Conservation (phyloP, 768 basidiomycete genomes). For the Infundibulicybe gibba region DNA sequence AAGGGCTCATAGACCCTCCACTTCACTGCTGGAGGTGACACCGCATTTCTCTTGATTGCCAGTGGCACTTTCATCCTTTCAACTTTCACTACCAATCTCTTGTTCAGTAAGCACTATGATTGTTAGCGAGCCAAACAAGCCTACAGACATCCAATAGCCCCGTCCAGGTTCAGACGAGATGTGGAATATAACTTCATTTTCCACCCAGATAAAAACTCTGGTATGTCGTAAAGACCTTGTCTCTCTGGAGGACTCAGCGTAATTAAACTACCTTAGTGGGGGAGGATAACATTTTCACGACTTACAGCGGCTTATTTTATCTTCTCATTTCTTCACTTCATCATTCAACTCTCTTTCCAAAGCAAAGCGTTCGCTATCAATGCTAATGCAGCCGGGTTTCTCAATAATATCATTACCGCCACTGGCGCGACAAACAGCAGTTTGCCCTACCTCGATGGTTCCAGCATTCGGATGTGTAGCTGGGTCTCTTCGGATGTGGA, state of each 20-base stretch:
- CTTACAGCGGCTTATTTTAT: slow-evolving; percentile 63
- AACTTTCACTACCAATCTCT: background rate
- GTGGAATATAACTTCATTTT: too few relatives aligned
- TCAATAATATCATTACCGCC: slow-evolving; percentile 45
- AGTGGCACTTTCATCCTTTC: slow-evolving; percentile 35
- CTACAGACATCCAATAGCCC: too few relatives aligned
- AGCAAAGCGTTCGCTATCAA: slow-evolving; percentile 65
- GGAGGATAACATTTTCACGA: slow-evolving; percentile 64
- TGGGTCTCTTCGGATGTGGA: slow-evolving; percentile 41
- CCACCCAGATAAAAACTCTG: too few relatives aligned
- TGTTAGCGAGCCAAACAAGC: background rate
- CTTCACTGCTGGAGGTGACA: slow-evolving; percentile 17
- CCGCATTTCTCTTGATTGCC: slow-evolving; percentile 14
- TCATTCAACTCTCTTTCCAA: slow-evolving; percentile 68
- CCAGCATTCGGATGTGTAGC: slow-evolving; percentile 56
- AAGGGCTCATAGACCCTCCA: slow-evolving; percentile 12
- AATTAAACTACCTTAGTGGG: slow-evolving; percentile 43
- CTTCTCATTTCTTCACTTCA: slow-evolving; percentile 64
- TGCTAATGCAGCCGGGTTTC: slow-evolving; percentile 47
- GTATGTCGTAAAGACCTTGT: too few relatives aligned
- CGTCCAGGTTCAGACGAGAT: too few relatives aligned
- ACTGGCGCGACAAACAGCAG: slow-evolving; percentile 45
- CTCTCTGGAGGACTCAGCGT: slow-evolving; percentile 8
- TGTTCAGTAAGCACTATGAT: too few relatives aligned
- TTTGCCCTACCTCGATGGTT: slow-evolving; percentile 45